Evolutionary conservation across 805 yeast species (phyloP), one percentile per base, ranked within the genome.

Genomic region (Yamadazyma tumulicola): DNA sequence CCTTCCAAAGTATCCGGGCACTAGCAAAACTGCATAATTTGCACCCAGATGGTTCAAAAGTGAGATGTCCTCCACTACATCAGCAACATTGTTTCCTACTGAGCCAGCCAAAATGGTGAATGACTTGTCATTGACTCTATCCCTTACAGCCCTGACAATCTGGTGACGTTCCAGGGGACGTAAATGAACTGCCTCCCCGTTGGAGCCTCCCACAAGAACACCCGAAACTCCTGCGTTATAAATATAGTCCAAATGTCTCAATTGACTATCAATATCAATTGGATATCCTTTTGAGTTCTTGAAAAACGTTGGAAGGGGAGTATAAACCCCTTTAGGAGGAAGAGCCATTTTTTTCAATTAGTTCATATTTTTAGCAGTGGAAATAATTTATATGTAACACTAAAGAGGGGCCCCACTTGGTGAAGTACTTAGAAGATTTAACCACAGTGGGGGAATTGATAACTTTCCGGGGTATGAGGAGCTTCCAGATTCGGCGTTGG

Each of bases 301-400:
- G 69, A 74, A 74, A 51, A 75, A 75, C 4, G 81, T 73, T 41
- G 77, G 77, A 11, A 67, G 58, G 19, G 80, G 80, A 5, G 77
- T 71, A 55, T 75, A 75, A 23, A 75, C 57, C 16, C 75, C 75
- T 34, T 27, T 28, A 4, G 41, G 46, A 17, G 39, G 41, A 24
- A 11, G 9, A 21, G 23, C n/a, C n/a, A n/a, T n/a, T n/a, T n/a
- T n/a, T n/a, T n/a, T n/a, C n/a, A n/a, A n/a, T n/a, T n/a, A n/a
- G n/a, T n/a, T n/a, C n/a, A n/a, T n/a, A n/a, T n/a, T n/a, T n/a
- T n/a, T n/a, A n/a, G n/a, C n/a, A n/a, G n/a, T n/a, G n/a, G n/a
- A n/a, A n/a, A n/a, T n/a, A n/a, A n/a, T n/a, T n/a, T n/a, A n/a
- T n/a, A n/a, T n/a, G n/a, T n/a, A n/a, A n/a, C n/a, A n/a, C n/a